Base-by-base conservation (phyloP, 2,329 filamentous ascomycete species). In the Calonectria hongkongensis region DNA sequence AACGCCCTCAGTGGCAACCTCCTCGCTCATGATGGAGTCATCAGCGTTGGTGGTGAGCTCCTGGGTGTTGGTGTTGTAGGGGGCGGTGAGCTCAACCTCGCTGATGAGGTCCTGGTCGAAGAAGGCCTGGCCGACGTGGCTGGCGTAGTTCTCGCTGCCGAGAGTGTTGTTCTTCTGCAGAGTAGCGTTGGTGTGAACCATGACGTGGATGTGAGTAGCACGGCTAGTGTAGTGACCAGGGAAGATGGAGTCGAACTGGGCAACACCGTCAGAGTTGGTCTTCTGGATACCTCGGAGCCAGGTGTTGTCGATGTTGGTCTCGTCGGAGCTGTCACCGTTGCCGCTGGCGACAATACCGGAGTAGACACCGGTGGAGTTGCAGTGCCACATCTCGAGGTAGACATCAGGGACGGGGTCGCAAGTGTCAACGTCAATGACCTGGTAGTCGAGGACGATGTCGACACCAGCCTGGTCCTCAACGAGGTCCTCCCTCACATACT, bases 91-190 rank as follows among this genome's bases (percentile, higher is more conserved):
- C 71, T 91, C 89, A 58, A 92, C 89, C 27, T 84, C 79, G 5
- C 81, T 73, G 72, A 91, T 87, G 41, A 93, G 87, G 67, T 86
- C 85, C 78, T 92, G 88, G 81, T 92, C 90, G 79, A 92, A 90
- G 84, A 91, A 93, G 68, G 91, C 82, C 81, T 93, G 91, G n/a
- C 91, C 91, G 36, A 93, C 87, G 81, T 93, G 90, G 10, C 89
- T 88, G 66, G 90, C 86, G 41, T 82, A 83, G 51, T 80, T 81
- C 0, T 82, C 79, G 36, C 79, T 81, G 25, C 81, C 80, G 5
- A 85, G 80, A 0, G 84, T 85, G 41, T 80, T 73, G 75, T 85
- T 85, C 39, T 76, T 58, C 18, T 80, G 74, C 4, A 81, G 71
- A 10, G 82, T 82, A 3, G 82, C 82, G 64, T 84, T 84, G 60